Evolutionary conservation across 1,284 basidiomycete genomes (phyloP).

Genomic region (Pascua guehoae): DNA sequence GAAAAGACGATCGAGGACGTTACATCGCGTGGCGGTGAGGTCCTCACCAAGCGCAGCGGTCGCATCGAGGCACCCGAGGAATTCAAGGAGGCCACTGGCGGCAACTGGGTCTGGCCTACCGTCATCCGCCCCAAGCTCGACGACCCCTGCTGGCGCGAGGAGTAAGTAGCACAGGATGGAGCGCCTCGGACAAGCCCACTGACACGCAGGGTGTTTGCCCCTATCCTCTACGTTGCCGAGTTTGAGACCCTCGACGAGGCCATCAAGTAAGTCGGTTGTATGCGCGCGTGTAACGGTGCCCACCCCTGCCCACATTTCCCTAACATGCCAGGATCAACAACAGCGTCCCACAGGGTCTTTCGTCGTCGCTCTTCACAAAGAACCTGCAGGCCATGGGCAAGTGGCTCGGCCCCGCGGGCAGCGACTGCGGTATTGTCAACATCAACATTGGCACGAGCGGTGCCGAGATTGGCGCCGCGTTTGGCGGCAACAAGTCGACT

Average conservation of each 20-base stretch:
- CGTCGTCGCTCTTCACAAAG: constrained; percentile 84
- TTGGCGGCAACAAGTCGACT: constrained; percentile 83
- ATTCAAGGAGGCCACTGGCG: constrained; percentile 55
- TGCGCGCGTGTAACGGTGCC: too few species aligned
- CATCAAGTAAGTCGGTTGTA: constrained; percentile 53
- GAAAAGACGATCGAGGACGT: constrained; percentile 63
- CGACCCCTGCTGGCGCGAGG: constrained; percentile 44
- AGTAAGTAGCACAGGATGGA: constrained; percentile 8
- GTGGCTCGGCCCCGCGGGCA: constrained; percentile 86
- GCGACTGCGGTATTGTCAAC: constrained; percentile 84
- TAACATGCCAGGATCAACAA: constrained; percentile 66
- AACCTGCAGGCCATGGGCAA: constrained; percentile 75
- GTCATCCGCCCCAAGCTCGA: constrained; percentile 57
- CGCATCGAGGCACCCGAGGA: constrained; percentile 21
- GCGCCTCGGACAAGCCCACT: too few species aligned
- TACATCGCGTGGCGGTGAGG: constrained; percentile 64
- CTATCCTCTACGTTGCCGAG: constrained; percentile 72
- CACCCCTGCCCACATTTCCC: too few species aligned
- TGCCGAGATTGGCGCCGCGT: constrained; percentile 86
- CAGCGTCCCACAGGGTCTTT: constrained; percentile 79
- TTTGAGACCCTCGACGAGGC: constrained; percentile 89
- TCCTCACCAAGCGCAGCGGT: constrained; percentile 50
- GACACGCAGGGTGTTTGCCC: constrained; percentile 31
- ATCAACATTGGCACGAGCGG: constrained; percentile 89
- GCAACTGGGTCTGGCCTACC: constrained; percentile 85